Conservation (phyloP, 345 rosid genomes). For the Moringa oleifera region DNA sequence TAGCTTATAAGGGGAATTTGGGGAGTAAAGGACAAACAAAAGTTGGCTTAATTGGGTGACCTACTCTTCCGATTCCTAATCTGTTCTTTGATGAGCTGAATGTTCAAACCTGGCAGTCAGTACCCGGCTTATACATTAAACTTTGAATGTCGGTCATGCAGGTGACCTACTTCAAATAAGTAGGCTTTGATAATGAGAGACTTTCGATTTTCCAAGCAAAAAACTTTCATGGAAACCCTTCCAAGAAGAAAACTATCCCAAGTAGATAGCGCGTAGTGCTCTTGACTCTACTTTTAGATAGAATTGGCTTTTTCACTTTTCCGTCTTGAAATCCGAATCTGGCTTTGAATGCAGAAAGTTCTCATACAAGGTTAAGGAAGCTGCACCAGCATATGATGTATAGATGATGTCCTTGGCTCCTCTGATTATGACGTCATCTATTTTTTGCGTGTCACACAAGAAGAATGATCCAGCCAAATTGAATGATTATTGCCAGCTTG, state of each 20-base stretch:
- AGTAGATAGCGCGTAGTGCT: constrained; percentile 29
- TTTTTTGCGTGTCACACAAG: neutral
- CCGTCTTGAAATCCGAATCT: constrained; percentile 9
- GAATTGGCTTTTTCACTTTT: constrained; percentile 4
- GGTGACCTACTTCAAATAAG: neutral
- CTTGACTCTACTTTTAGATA: constrained; percentile 12
- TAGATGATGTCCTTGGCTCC: no score
- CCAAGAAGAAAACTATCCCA: neutral
- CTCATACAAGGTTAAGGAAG: no score
- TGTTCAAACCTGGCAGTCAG: neutral
- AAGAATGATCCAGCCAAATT: neutral
- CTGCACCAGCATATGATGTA: no score
- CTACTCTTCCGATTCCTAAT: constrained; percentile 24
- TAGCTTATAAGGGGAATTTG: constrained; percentile 24
- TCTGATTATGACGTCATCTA: neutral
- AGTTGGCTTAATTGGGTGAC: constrained; percentile 30
- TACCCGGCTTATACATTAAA: no score
- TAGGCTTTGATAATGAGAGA: neutral
- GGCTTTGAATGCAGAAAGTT: neutral
- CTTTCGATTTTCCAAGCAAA: neutral
- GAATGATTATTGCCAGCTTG: no score
- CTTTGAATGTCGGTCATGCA: neutral
- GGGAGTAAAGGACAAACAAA: constrained; percentile 19
- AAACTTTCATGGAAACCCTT: no score
- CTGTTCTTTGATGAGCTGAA: neutral